Percentiles rank a stretch among this genome's conserved stretches.
These are phyloP conservation scores for Paramecium caudatum DNA, from an alignment of 73 alveolate species.

Conservation along the genomic window DNA sequence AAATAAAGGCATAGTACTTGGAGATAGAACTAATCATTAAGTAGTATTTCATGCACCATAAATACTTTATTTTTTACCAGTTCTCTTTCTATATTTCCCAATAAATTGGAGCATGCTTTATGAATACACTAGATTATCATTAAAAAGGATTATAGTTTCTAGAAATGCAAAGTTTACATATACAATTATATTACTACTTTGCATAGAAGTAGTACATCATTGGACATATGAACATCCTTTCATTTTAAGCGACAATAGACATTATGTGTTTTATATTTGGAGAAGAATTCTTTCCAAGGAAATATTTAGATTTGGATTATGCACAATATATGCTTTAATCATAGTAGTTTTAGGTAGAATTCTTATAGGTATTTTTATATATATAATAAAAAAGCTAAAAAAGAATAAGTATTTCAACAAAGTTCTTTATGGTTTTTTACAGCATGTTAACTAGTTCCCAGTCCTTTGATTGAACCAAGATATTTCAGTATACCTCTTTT, in stretches of 20 bases:
- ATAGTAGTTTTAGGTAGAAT: background rate
- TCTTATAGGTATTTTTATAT: slow-evolving; percentile 18
- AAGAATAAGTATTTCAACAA: background rate
- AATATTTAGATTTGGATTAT: background rate
- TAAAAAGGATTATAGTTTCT: background rate
- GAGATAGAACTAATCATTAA: slow-evolving; percentile 72
- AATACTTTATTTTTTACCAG: slow-evolving; percentile 45
- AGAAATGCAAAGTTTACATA: slow-evolving; percentile 51
- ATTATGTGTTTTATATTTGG: slow-evolving; percentile 80
- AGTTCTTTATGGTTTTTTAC: slow-evolving; percentile 45
- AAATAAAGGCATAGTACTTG: slow-evolving; percentile 72
- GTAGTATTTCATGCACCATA: slow-evolving; percentile 56
- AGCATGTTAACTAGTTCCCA: slow-evolving; percentile 1
- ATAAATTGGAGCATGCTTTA: background rate
- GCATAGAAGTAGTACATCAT: background rate
- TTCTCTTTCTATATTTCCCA: slow-evolving; percentile 44
- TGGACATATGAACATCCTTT: slow-evolving; percentile 76
- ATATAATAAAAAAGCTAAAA: background rate
- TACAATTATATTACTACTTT: background rate
- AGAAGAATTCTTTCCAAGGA: slow-evolving; percentile 65
- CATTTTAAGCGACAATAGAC: slow-evolving; percentile 77
- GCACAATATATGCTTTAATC: slow-evolving; percentile 42
- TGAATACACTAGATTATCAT: background rate
- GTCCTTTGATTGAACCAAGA: slow-evolving; percentile 66
- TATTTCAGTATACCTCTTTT: slow-evolving; percentile 46